These are phyloP conservation scores for Paraphaeosphaeria minitans DNA, from an alignment of 2,329 filamentous ascomycete genomes.

Conservation along the genomic window DNA sequence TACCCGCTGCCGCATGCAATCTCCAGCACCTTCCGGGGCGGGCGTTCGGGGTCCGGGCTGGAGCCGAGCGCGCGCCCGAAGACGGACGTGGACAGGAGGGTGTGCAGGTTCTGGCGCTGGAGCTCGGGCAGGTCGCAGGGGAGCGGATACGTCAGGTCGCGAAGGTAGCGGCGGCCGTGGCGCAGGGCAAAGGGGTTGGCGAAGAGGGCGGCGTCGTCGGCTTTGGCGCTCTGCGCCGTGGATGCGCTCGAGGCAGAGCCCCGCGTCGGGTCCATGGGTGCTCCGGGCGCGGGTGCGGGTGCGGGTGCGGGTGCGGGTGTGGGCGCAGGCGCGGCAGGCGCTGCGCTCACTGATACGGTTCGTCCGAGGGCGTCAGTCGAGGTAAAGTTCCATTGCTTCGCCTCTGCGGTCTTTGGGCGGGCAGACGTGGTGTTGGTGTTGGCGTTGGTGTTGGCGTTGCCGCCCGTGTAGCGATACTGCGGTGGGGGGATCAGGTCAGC, in stretches of 20 bases:
- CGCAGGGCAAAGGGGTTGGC: constrained; percentile 65
- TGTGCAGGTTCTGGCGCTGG: constrained; percentile 84
- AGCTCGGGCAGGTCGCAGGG: constrained; percentile 87
- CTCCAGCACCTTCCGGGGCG: constrained; percentile 80
- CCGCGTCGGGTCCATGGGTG: constrained; percentile 44
- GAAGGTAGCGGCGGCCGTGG: constrained; percentile 82
- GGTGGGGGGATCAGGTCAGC: constrained; percentile 21
- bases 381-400: constrained; percentile 45
- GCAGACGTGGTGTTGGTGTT: constrained; percentile 30
- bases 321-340: constrained; percentile 20
- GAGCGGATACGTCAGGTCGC: constrained; percentile 81
- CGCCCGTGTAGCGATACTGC: constrained; percentile 39
- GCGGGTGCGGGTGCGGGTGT: no score
- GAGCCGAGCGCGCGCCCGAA: constrained; percentile 82
- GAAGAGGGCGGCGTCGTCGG: constrained; percentile 25
- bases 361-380: constrained; percentile 44
- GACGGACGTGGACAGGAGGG: constrained; percentile 78
- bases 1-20: constrained; percentile 86
- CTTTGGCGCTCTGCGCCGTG: constrained; percentile 41
- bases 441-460: constrained; percentile 22
- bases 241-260: constrained; percentile 48
- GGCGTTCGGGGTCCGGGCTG: constrained; percentile 66
- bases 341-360: constrained; percentile 36
- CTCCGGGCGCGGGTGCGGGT: constrained; percentile 20
- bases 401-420: constrained; percentile 39